Conservation (phyloP, 441 rosid species). For the Jatropha multifida region DNA sequence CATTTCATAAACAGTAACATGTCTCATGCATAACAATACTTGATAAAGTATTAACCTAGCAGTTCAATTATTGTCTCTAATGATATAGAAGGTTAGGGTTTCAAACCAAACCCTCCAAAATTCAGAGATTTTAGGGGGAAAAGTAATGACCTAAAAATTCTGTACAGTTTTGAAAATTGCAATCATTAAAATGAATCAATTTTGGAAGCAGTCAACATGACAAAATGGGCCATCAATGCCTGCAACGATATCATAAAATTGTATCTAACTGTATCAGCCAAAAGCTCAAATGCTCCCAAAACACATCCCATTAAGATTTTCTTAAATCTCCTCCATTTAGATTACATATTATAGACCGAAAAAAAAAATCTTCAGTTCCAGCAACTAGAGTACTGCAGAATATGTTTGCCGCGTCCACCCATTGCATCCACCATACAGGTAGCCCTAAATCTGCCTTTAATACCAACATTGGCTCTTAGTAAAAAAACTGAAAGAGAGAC, state of each 20-base stretch:
- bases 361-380: conserved; percentile 3
- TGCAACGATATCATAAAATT: neutral
- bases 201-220: too few species aligned
- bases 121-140: too few species aligned
- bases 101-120: neutral
- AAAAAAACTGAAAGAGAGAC: neutral
- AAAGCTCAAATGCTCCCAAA: neutral
- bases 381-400: neutral
- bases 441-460: conserved; percentile 12
- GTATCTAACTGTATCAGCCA: neutral
- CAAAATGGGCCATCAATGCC: neutral
- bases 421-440: neutral
- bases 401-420: neutral
- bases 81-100: neutral
- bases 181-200: neutral
- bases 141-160: too few species aligned
- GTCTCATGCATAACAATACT: too few species aligned
- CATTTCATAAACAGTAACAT: too few species aligned
- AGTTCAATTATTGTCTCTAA: too few species aligned
- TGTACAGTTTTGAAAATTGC: neutral
- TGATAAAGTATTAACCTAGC: too few species aligned
- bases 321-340: neutral
- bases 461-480: neutral
- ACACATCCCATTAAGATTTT: neutral
- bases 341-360: neutral